Percentiles rank a stretch among this genome's conserved stretches.
Evolutionary conservation across 208 protist genomes (phyloP).

Genomic region (Trypanosoma platydactyli): DNA sequence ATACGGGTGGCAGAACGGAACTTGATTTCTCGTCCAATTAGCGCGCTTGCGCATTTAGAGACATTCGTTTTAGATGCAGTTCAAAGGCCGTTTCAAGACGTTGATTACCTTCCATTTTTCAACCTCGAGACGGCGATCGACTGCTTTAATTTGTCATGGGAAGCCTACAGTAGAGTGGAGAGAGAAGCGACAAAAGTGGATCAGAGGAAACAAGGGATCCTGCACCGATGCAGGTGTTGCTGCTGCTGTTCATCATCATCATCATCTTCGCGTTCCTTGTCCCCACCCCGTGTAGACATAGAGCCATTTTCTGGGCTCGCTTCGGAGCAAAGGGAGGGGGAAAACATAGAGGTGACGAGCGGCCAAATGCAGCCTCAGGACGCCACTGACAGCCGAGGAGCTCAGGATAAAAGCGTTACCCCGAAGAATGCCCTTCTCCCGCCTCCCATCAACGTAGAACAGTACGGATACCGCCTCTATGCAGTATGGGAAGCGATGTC

Average conservation of each 20-base stretch:
- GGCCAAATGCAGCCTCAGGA: neutral
- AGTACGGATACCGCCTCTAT: conserved; percentile 80
- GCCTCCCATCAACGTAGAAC: conserved; percentile 64
- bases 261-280: neutral
- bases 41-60: conserved; percentile 50
- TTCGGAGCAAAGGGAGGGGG: too few relatives aligned
- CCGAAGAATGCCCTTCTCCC: neutral
- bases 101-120: conserved; percentile 82
- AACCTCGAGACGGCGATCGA: conserved; percentile 87
- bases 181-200: neutral
- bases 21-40: conserved; percentile 50
- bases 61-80: conserved; percentile 51
- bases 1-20: conserved; percentile 45
- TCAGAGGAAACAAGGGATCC: neutral
- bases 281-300: neutral
- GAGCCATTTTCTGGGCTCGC: neutral
- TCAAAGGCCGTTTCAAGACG: conserved; percentile 45
- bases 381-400: neutral
- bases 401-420: neutral
- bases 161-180: conserved; percentile 33
- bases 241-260: neutral
- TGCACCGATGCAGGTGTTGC: neutral
- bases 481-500: conserved; percentile 51
- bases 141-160: conserved; percentile 88
- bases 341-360: too few relatives aligned